Conservation (phyloP, 805 yeast species). For the Cyberlindnera mrakii region DNA sequence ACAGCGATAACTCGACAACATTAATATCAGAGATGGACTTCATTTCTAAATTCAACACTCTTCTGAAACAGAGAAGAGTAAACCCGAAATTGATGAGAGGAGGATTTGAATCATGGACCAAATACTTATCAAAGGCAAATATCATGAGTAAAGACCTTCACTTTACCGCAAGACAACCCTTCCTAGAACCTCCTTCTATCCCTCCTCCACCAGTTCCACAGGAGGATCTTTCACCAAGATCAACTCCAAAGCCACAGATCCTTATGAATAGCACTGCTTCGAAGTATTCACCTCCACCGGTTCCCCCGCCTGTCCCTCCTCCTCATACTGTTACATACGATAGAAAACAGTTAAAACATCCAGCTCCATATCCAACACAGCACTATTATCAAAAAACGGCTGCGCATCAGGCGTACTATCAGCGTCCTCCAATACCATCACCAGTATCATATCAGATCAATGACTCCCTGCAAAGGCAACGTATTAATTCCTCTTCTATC, state of each 20-base stretch:
- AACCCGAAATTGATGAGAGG: constrained; percentile 31
- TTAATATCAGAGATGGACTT: constrained; percentile 27
- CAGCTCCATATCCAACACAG: constrained; percentile 8
- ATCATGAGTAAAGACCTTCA: constrained; percentile 13
- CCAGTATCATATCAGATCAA: constrained; percentile 2
- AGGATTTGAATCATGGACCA: constrained; percentile 40
- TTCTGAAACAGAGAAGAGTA: constrained; percentile 10
- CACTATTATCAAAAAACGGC: background rate
- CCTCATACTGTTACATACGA: background rate
- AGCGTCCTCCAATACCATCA: background rate
- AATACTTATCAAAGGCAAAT: constrained; percentile 26
- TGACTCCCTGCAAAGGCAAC: constrained; percentile 6
- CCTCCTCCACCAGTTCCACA: constrained; percentile 19
- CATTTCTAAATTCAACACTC: constrained; percentile 24
- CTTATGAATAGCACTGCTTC: constrained; percentile 9
- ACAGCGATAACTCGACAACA: constrained; percentile 31
- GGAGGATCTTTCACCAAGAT: constrained; percentile 4
- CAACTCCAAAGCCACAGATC: constrained; percentile 4
- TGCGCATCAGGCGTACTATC: background rate
- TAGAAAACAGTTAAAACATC: background rate
- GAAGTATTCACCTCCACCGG: constrained; percentile 5
- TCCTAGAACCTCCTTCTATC: constrained; percentile 22
- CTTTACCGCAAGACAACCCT: constrained; percentile 23
- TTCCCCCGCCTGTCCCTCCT: constrained; percentile 8
- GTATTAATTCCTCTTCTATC: constrained; percentile 17